Percentiles rank a stretch among this genome's conserved stretches.
These are phyloP conservation scores for Apiospora malaysiana DNA, from an alignment of 2,329 filamentous ascomycete genomes.

Conservation along the genomic window DNA sequence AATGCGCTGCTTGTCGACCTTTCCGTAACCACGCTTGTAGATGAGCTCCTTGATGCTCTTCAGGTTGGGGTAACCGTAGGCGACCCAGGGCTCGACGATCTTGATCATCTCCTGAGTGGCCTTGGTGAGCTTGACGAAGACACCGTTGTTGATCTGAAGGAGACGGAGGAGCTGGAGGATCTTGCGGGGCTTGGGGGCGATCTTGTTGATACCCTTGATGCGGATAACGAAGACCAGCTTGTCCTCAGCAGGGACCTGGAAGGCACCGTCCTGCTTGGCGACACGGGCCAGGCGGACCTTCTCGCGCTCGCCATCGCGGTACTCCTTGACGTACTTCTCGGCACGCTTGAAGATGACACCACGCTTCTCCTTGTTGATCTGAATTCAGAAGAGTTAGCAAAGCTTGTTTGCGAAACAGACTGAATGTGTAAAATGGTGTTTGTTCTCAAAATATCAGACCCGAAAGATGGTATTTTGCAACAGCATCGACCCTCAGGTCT, in stretches of 20 bases:
- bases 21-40: conserved; percentile 99
- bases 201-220: conserved; percentile 99
- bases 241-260: conserved; percentile 92
- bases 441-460: conserved; percentile 73
- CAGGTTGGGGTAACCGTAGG: conserved; percentile 99
- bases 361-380: conserved; percentile 99
- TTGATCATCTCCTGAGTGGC: conserved; percentile 97
- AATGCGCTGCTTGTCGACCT: conserved; percentile 97
- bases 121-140: conserved; percentile 98
- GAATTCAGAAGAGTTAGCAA: conserved; percentile 32
- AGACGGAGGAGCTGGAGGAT: conserved; percentile 99
- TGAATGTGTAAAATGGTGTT: conserved; percentile 25
- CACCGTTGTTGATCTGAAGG: conserved; percentile 99
- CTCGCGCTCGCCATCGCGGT: conserved; percentile 97
- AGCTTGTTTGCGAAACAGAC: conserved; percentile 41
- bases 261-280: conserved; percentile 89
- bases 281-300: conserved; percentile 91
- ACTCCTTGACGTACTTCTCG: conserved; percentile 99
- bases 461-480: conserved; percentile 99
- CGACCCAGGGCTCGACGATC: conserved; percentile 98
- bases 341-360: conserved; percentile 99
- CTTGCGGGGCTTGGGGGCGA: conserved; percentile 99
- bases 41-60: conserved; percentile 99
- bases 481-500: conserved; percentile 94
- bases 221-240: conserved; percentile 98